phyloP scores from a whole-genome alignment of 225 moss, liverwort and hornwort genomes.

The Sphagnum contortum region DNA sequence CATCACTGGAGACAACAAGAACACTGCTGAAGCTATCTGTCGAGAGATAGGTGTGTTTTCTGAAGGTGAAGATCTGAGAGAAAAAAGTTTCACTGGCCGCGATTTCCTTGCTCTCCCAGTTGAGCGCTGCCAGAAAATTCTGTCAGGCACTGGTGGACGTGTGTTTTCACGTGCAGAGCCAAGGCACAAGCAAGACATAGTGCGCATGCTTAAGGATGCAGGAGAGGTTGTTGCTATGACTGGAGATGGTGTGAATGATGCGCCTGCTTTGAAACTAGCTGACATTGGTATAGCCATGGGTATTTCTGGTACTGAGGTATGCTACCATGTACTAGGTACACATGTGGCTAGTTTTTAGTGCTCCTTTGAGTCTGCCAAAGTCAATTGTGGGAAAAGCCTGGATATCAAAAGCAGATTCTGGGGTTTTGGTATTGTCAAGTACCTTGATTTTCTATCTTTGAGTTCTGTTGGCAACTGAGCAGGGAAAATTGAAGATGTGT shows the following conservation, averaged over 20 bases:
- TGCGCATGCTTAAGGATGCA: conserved; percentile 12
- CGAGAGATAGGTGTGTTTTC: conserved; percentile 14
- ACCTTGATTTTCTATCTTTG: too few species aligned
- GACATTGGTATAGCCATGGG: conserved; percentile 59
- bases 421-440: too few species aligned
- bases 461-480: conserved; percentile 85
- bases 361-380: not conserved
- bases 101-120: conserved; percentile 11
- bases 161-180: conserved; percentile 24
- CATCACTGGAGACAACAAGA: conserved; percentile 22
- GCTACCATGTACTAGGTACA: too few species aligned
- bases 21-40: conserved; percentile 18
- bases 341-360: not conserved
- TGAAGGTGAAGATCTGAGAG: conserved; percentile 7
- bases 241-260: conserved; percentile 50
- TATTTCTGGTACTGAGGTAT: conserved; percentile 31
- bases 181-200: conserved; percentile 22
- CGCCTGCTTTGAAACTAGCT: conserved; percentile 43
- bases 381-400: too few species aligned
- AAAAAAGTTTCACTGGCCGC: conserved; percentile 6
- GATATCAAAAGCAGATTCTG: too few species aligned
- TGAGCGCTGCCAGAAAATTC: conserved; percentile 3
- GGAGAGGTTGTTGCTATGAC: conserved; percentile 44
- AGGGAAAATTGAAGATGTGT: conserved; percentile 74
- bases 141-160: not conserved